Percentiles rank a stretch among this genome's conserved stretches.
Conservation (phyloP, 495 filamentous ascomycete species). For the Rostrohypoxylon terebratum region DNA sequence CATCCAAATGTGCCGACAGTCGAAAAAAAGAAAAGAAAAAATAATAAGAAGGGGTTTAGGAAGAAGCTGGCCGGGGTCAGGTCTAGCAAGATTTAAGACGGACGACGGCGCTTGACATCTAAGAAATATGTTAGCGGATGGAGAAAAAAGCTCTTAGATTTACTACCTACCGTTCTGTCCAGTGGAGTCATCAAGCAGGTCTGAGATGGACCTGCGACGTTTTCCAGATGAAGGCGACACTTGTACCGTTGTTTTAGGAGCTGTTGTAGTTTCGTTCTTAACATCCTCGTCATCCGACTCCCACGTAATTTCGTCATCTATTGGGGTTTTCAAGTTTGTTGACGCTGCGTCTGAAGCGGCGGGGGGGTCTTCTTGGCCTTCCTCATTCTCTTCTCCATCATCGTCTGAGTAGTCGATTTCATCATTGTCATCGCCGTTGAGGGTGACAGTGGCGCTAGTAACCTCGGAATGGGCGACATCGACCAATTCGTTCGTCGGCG, state of each 20-base stretch:
- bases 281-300: conserved; percentile 59
- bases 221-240: conserved; percentile 48
- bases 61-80: conserved; percentile 16
- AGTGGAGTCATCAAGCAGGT: conserved; percentile 31
- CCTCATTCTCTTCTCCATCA: conserved; percentile 38
- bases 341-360: conserved; percentile 12
- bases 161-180: conserved; percentile 57
- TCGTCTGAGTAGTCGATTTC: conserved; percentile 63
- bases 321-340: conserved; percentile 22
- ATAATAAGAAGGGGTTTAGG: conserved; percentile 17
- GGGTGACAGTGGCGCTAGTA: conserved; percentile 57
- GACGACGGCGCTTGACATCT: conserved; percentile 65
- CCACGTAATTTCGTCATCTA: conserved; percentile 57
- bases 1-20: conserved; percentile 15
- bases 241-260: conserved; percentile 47
- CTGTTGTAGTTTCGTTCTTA: conserved; percentile 41
- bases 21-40: conserved; percentile 5
- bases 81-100: conserved; percentile 49
- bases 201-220: conserved; percentile 43
- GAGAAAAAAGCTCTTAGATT: not conserved
- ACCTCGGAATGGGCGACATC: conserved; percentile 43
- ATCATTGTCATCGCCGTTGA: conserved; percentile 56
- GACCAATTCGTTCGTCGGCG: conserved; percentile 20
- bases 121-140: conserved; percentile 44
- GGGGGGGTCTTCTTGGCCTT: conserved; percentile 23